Base-by-base conservation (phyloP, 352 stramenopile species). In the Phytophthora tubulina region DNA sequence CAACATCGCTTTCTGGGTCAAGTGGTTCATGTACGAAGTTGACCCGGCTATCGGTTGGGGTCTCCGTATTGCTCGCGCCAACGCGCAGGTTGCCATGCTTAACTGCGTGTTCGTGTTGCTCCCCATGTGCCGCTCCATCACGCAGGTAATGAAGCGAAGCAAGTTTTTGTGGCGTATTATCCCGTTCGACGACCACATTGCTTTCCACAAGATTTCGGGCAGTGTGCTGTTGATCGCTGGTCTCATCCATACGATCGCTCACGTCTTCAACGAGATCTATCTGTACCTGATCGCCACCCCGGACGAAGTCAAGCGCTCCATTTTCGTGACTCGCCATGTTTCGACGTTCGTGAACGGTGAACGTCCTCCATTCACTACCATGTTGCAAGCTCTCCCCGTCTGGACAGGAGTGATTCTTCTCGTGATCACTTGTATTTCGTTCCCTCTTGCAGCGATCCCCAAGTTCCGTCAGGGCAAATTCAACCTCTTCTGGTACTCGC, bases 401-500 rank as follows among this genome's bases (percentile, higher is more conserved):
- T 87, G 83, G 76, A 91, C 85, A 0, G 84, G 84, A 17, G 77
- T 88, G 49, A 76, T 91, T 58, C 66, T 93, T 14, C 48, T 93
- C 9, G 27, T 86, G 2, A 88, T 90, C 63, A 85, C 84, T 14
- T 58, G 67, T 45, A 80, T 93, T 35, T 88, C 84, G 50, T 86
- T 91, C 66, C 84, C 85, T 13, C 56, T 88, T 0, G 79, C 86
- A 15, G 82, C 82, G 30, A 86, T 90, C 59, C 81, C 84, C 36
- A 88, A 85, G 72, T 84, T 90, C 63, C 81, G 81, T 7, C 80
- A 88, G 51, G 82, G 85, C 30, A 75, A 63, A 21, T 94, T 92
- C 73, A 91, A 91, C 63, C 61, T 87, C 15, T 94, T 94, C 58
- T 92, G 83, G 84, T 85, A 81, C 79, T 85, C 81, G 51, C 86